Percentiles rank a stretch among this genome's conserved stretches.
Conservation (phyloP, 2,329 filamentous ascomycete genomes). For the Fusarium sp. region DNA sequence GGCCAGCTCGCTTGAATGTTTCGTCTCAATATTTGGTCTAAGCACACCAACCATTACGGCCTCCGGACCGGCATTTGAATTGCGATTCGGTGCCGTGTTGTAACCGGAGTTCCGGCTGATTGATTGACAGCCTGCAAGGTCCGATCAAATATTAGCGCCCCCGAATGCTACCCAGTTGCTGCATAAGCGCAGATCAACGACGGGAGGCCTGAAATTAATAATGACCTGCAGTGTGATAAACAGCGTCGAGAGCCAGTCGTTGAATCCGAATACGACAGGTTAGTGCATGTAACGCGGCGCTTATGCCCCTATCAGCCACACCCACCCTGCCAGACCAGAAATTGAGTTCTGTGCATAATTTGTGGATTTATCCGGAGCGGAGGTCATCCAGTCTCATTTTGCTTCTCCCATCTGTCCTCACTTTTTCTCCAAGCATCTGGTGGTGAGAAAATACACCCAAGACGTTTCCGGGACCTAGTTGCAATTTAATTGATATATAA, state of each 20-base stretch:
- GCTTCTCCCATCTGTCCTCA: conserved; percentile 36
- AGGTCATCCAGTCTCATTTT: conserved; percentile 40
- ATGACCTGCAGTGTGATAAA: neutral
- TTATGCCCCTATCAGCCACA: conserved; percentile 4
- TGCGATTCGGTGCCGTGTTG: neutral
- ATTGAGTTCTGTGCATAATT: conserved; percentile 47
- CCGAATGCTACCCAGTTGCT: conserved; percentile 8
- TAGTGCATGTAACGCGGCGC: conserved; percentile 32
- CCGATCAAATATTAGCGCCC: neutral
- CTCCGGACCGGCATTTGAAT: conserved; percentile 12
- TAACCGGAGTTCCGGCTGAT: conserved; percentile 1
- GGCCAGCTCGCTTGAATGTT: conserved; percentile 12
- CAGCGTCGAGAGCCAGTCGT: neutral
- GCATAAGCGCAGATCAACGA: conserved; percentile 11
- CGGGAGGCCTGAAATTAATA: neutral
- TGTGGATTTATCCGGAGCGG: conserved; percentile 48
- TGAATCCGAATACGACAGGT: conserved; percentile 25
- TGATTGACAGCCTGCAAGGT: neutral
- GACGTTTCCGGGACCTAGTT: conserved; percentile 39
- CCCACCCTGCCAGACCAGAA: conserved; percentile 40
- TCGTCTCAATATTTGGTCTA: neutral
- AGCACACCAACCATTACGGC: neutral
- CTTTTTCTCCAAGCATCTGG: conserved; percentile 34
- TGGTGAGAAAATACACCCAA: conserved; percentile 35
- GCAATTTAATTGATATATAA: conserved; percentile 43